Conservation (phyloP, 2,329 filamentous ascomycete genomes). For the Curvularia lunata region DNA sequence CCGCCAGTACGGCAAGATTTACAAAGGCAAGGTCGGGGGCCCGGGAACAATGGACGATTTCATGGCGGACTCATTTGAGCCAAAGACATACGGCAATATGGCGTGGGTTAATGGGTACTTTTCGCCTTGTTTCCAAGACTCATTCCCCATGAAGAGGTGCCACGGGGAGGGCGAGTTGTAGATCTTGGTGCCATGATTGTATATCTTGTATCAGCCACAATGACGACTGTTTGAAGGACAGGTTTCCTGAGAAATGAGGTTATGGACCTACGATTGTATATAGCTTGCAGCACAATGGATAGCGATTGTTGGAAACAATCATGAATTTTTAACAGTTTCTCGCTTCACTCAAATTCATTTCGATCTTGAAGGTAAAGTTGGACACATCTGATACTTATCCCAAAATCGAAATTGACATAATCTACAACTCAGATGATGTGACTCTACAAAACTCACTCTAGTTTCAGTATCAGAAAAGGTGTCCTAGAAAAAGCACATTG, state of each 20-base stretch:
- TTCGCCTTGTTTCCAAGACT: constrained; percentile 46
- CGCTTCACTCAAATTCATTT: neutral
- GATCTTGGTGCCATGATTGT: no score
- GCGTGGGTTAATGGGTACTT: constrained; percentile 53
- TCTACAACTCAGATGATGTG: neutral
- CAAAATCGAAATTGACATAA: neutral
- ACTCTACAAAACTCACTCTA: neutral
- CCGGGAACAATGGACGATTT: constrained; percentile 35
- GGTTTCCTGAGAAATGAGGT: neutral
- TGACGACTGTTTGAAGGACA: neutral
- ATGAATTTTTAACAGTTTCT: neutral
- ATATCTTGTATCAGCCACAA: neutral
- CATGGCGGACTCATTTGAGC: constrained; percentile 46
- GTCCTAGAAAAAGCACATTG: neutral
- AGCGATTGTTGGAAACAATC: neutral
- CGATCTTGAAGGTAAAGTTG: neutral
- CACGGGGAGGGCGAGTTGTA: constrained; percentile 41
- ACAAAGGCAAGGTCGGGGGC: constrained; percentile 45
- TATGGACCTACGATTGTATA: neutral
- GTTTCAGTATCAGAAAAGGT: neutral
- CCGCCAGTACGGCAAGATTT: constrained; percentile 45
- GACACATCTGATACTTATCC: neutral
- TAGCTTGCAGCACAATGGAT: neutral
- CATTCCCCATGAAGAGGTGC: constrained; percentile 50
- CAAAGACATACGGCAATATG: constrained; percentile 42